These are phyloP conservation scores for Yarrowia sp. DNA, from an alignment of 805 yeast species.

Conservation along the genomic window DNA sequence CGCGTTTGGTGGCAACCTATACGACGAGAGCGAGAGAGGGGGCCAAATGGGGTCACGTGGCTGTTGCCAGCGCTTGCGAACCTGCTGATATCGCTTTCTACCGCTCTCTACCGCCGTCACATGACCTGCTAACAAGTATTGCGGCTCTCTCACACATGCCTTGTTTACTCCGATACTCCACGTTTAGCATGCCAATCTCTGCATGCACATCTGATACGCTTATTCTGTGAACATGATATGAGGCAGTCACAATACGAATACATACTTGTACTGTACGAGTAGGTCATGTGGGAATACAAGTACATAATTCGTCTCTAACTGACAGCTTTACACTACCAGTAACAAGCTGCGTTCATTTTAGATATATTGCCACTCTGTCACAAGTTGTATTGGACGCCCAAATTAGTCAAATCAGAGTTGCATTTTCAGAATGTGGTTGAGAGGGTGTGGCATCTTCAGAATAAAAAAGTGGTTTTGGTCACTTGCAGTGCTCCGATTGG, in stretches of 20 bases:
- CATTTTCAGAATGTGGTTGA: neutral
- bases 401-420: conserved; percentile 2
- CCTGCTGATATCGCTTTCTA: too few species aligned
- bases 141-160: neutral
- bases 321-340: too few species aligned
- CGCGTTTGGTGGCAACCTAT: conserved; percentile 23
- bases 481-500: neutral
- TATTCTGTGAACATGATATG: neutral
- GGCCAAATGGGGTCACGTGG: too few species aligned
- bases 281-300: too few species aligned
- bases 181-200: conserved; percentile 21
- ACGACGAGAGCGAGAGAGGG: neutral
- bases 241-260: too few species aligned
- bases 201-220: conserved; percentile 32
- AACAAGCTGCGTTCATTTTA: too few species aligned
- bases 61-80: too few species aligned
- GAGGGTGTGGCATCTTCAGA: too few species aligned
- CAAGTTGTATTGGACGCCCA: neutral
- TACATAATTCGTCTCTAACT: too few species aligned
- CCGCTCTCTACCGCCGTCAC: neutral
- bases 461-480: too few species aligned
- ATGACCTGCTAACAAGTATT: neutral
- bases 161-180: neutral
- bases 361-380: too few species aligned
- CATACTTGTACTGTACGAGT: too few species aligned